Conservation (phyloP, 768 basidiomycete genomes). For the Phylloporus sp. region DNA sequence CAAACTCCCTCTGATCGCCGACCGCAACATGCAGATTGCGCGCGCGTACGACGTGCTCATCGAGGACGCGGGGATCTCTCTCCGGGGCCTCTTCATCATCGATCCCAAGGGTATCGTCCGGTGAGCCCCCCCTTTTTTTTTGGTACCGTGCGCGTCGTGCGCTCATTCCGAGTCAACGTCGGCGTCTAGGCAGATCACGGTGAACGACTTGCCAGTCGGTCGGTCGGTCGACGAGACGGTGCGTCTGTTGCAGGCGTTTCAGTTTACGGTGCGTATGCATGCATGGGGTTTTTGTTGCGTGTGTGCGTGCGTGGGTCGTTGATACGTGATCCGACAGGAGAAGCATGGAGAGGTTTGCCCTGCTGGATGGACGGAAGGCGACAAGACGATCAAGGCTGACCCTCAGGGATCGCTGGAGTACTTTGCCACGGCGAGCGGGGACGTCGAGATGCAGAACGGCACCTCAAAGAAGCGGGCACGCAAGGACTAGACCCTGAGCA, state of each 20-base stretch:
- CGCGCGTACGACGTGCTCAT: conserved; percentile 85
- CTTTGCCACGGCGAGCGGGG: conserved; percentile 40
- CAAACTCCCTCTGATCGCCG: conserved; percentile 77
- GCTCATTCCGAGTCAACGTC: neutral
- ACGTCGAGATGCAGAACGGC: conserved; percentile 34
- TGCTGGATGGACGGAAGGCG: conserved; percentile 80
- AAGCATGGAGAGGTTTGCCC: conserved; percentile 92
- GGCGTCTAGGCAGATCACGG: conserved; percentile 64
- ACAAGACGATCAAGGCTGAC: conserved; percentile 78
- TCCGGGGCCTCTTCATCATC: conserved; percentile 83
- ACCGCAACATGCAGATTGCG: conserved; percentile 72
- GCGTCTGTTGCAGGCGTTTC: conserved; percentile 90
- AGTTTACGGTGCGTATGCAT: conserved; percentile 66
- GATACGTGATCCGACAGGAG: conserved; percentile 44
- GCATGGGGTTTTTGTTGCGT: too few relatives aligned
- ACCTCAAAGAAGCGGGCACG: conserved; percentile 55
- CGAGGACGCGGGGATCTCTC: conserved; percentile 82
- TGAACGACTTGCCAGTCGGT: conserved; percentile 94
- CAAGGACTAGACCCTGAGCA: conserved; percentile 35
- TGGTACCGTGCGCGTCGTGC: too few relatives aligned
- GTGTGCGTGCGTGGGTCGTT: too few relatives aligned
- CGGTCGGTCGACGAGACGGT: conserved; percentile 92
- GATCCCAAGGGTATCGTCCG: conserved; percentile 77
- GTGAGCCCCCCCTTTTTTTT: too few relatives aligned
- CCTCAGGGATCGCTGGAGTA: conserved; percentile 71